Conservation (phyloP, 257 asterid genomes). For the Solanum pennellii region DNA sequence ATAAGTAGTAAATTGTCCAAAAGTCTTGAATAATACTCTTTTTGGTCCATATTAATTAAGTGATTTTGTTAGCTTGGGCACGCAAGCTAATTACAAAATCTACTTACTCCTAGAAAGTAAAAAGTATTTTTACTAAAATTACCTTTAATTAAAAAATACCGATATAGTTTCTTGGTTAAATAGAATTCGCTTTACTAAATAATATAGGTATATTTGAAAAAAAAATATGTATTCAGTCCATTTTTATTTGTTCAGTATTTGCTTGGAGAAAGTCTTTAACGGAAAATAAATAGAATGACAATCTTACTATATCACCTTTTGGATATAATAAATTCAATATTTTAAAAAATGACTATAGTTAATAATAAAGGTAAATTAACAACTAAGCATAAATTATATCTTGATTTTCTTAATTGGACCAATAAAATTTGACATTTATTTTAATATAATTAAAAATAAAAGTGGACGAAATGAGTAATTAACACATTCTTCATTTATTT, state of each 20-base stretch:
- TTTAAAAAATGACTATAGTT: too few relatives aligned
- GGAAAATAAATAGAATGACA: not conserved
- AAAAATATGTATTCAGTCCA: not conserved
- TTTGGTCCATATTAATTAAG: not conserved
- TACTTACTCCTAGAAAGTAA: not conserved
- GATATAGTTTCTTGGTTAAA: not conserved
- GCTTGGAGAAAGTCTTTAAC: too few relatives aligned
- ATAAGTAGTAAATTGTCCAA: not conserved
- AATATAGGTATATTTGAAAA: not conserved
- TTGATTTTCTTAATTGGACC: not conserved
- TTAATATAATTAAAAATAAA: too few relatives aligned
- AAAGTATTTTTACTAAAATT: not conserved
- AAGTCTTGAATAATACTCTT: not conserved
- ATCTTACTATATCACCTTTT: not conserved
- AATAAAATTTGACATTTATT: too few relatives aligned
- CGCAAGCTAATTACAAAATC: not conserved
- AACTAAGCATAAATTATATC: not conserved
- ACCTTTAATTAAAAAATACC: not conserved
- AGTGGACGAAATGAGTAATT: too few relatives aligned
- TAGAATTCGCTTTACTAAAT: not conserved
- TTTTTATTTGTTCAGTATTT: too few relatives aligned
- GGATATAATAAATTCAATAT: too few relatives aligned
- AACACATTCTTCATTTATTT: not conserved
- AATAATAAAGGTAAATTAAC: not conserved
- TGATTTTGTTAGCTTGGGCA: not conserved